Evolutionary conservation across 495 filamentous ascomycete genomes (phyloP).

Genomic region (Usnea hakonensis): DNA sequence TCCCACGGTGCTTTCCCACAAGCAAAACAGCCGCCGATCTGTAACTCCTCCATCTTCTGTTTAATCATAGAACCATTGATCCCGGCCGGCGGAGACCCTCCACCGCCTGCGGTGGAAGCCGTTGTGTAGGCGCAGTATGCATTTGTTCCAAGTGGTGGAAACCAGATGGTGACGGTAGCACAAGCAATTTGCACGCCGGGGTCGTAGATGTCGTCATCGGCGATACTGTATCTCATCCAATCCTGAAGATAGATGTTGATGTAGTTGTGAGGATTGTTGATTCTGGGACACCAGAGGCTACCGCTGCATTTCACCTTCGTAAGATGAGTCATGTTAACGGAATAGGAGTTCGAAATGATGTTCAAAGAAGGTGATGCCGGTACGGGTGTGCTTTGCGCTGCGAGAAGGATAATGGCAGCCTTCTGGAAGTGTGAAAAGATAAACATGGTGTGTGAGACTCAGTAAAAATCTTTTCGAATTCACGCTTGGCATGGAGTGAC

Average conservation of each 20-base stretch:
- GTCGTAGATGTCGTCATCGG: not conserved
- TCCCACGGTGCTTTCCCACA: too few relatives aligned
- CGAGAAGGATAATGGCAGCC: not conserved
- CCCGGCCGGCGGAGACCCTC: not conserved
- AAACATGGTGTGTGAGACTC: not conserved
- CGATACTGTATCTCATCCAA: not conserved
- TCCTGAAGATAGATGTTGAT: not conserved
- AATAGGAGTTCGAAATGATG: not conserved
- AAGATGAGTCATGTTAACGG: not conserved
- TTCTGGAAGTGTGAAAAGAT: not conserved
- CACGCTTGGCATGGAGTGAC: not conserved
- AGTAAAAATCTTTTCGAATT: not conserved
- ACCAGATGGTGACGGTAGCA: not conserved
- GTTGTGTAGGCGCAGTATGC: not conserved
- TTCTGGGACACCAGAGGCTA: not conserved
- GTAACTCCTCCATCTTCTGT: not conserved
- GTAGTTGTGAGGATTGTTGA: not conserved
- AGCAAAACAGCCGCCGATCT: not conserved
- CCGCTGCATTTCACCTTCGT: not conserved
- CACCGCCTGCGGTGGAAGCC: too few relatives aligned
- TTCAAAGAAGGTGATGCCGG: not conserved
- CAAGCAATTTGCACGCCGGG: not conserved
- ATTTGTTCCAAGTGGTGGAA: not conserved
- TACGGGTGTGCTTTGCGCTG: not conserved
- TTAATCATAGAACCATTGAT: not conserved